Evolutionary conservation across 257 asterid species (phyloP), one percentile per base, ranked within the genome.

Genomic region (Solanum pennellii): DNA sequence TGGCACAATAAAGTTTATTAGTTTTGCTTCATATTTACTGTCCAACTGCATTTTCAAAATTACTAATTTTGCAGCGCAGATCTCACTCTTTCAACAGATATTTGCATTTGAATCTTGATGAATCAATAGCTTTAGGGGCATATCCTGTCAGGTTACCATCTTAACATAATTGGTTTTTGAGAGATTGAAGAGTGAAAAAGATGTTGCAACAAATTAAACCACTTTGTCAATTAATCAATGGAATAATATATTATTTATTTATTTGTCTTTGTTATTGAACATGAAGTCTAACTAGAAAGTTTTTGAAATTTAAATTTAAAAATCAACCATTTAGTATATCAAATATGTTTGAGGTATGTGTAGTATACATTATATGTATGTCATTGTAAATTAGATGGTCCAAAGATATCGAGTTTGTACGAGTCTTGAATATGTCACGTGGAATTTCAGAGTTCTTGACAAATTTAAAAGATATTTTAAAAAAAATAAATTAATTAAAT

Each of bases 1-100:
- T 79, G 66, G 84, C 84, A 10, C 84, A 11, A 2, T 79, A 27
- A 79, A 79, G 25, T 49, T 80, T 49, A 29, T 29, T 80, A 47
- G 44, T 80, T 80, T 80, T 49, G 60, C 42, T 80, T 80, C 68
- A 9, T 80, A 10, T 21, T 25, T 25, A 15, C 42, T 15, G 2
- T 5, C 56, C 66, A 47, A 79, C 42, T 79, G 7, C 21, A 27
- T 25, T 79, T 42, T 35, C 47, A 37, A 74, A 25, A 74, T 20
- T n/a, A 20, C 92, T 91, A 94, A 85, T 92, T 92, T 93, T 47
- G 94, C 94, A 88, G 98, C 98, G 93, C 88, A 88, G 93, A 91
- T 91, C 99, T 91, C 86, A 95, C 94, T 89, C 66, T 92, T 25
- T 98, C 90, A 90, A 96, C 62, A 52, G 4, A 21, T 18, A 52